Evolutionary conservation across 2,329 filamentous ascomycete genomes (phyloP).

Genomic region (Volutella citrinella): DNA sequence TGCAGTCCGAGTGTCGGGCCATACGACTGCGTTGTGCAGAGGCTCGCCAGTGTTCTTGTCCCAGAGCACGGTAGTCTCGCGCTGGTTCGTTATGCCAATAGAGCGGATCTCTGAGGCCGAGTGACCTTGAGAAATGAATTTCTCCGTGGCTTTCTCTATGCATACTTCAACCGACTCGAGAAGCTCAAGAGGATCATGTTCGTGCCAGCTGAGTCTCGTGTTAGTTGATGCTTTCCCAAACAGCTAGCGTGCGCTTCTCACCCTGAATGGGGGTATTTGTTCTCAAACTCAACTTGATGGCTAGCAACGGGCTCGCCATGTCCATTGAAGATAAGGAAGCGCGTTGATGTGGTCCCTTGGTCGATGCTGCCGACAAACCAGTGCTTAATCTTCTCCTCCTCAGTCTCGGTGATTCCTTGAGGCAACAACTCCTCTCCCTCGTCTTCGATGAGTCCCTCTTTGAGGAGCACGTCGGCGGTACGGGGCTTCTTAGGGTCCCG

Average conservation of each 20-base stretch:
- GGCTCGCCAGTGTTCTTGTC: slow-evolving; percentile 77
- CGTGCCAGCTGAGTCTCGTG: slow-evolving; percentile 67
- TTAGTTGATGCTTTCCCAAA: slow-evolving; percentile 8
- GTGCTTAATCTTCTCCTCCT: slow-evolving; percentile 33
- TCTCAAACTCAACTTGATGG: slow-evolving; percentile 84
- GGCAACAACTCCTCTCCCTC: slow-evolving; percentile 27
- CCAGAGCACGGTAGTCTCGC: slow-evolving; percentile 86
- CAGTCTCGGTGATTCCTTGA: slow-evolving; percentile 26
- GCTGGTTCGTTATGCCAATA: slow-evolving; percentile 85
- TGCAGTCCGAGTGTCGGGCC: slow-evolving; percentile 81
- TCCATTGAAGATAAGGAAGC: slow-evolving; percentile 87
- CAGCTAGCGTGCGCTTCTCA: too few relatives aligned
- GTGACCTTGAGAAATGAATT: slow-evolving; percentile 70
- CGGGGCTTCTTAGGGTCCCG: slow-evolving; percentile 21
- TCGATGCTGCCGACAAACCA: slow-evolving; percentile 86
- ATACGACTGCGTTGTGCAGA: slow-evolving; percentile 81
- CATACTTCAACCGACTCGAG: slow-evolving; percentile 73
- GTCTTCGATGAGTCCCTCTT: too few relatives aligned
- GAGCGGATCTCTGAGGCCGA: slow-evolving; percentile 66
- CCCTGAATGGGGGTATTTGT: slow-evolving; percentile 82
- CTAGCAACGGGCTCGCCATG: slow-evolving; percentile 73
- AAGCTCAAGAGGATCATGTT: slow-evolving; percentile 79
- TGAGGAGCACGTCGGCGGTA: slow-evolving; percentile 19
- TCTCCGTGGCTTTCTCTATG: slow-evolving; percentile 70
- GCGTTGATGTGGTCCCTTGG: slow-evolving; percentile 84